Base-by-base conservation (phyloP, 768 basidiomycete genomes). In the Mycena vitilis region DNA sequence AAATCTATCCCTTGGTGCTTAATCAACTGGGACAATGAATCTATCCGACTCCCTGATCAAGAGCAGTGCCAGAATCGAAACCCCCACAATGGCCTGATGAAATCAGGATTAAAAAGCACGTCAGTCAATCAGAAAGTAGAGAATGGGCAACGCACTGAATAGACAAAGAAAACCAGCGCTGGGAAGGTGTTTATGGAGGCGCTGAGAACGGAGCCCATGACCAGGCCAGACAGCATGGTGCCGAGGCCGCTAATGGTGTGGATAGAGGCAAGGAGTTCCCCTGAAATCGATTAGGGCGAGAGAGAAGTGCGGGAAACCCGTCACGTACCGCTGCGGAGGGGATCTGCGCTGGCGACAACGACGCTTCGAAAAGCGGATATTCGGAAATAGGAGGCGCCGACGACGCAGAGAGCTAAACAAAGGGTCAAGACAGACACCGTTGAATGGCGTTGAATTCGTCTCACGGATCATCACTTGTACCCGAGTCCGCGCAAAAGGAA, bases 51-150 rank as follows among this genome's bases (percentile, higher is more conserved):
- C 61, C 18, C 23, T 10, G n/a, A 63, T 54, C 9, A 63, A 16
- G 11, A 51, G 54, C 40, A 63, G 51, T n/a, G 61, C 61, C 25
- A 63, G 25, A 20, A 63, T 52, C 10, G 61, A 54, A 63, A 63
- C 52, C 36, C 25, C 30, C 0, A 52, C 40, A 37, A 63, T 45
- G 12, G 42, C 52, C 61, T 63, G 25, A 25, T 3, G 34, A 38
- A 37, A n/a, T 18, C 13, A 20, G 44, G 16, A 18, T 45, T 6
- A 45, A 7, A 15, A 45, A 45, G 6, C 6, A 18, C 40, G 40
- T 40, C 7, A 18, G 18, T 13, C 13, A 18, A 20, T 34, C 16
- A 53, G 37, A 42, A 54, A 40, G 22, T 37, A 11, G 16, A 40
- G 54, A 40, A 18, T 5, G 30, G 30, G 30, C 2, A 30, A 42